Conservation (phyloP, 352 stramenopile genomes). For the Hyaloperonospora brassicae region DNA sequence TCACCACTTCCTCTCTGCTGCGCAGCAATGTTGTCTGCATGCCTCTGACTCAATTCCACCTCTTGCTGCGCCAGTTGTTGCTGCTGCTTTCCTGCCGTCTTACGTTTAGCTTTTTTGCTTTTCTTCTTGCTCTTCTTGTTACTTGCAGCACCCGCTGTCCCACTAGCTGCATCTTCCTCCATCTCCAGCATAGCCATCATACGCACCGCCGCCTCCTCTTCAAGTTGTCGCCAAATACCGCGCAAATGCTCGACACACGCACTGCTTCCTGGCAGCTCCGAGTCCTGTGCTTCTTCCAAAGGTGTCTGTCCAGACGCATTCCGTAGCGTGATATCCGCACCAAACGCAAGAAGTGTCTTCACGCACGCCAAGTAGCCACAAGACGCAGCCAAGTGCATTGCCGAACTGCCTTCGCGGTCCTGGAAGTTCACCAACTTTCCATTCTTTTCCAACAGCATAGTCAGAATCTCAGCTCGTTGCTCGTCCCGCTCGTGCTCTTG, state of each 20-base stretch:
- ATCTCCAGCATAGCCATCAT: conserved; percentile 84
- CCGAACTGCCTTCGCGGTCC: conserved; percentile 72
- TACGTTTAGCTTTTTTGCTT: conserved; percentile 65
- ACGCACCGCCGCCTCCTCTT: conserved; percentile 65
- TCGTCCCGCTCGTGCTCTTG: conserved; percentile 39
- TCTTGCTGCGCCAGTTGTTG: conserved; percentile 16
- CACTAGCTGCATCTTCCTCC: conserved; percentile 42
- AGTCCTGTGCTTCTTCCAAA: conserved; percentile 68
- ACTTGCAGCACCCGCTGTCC: conserved; percentile 3
- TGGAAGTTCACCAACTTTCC: conserved; percentile 70
- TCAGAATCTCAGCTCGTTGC: conserved; percentile 48
- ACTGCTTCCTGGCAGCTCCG: conserved; percentile 46
- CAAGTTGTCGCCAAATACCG: conserved; percentile 55
- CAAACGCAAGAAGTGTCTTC: conserved; percentile 49
- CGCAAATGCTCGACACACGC: conserved; percentile 54
- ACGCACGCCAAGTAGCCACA: conserved; percentile 71
- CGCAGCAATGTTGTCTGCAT: background rate
- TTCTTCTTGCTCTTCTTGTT: conserved; percentile 67
- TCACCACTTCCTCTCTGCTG: conserved; percentile 1
- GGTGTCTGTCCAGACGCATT: conserved; percentile 76
- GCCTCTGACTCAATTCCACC: conserved; percentile 1
- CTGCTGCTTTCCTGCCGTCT: conserved; percentile 28
- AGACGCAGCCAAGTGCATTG: conserved; percentile 71
- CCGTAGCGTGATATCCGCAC: conserved; percentile 66
- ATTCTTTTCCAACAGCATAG: conserved; percentile 53